Base-by-base conservation (phyloP, 805 yeast genomes). In the Ogataea kodamae region DNA sequence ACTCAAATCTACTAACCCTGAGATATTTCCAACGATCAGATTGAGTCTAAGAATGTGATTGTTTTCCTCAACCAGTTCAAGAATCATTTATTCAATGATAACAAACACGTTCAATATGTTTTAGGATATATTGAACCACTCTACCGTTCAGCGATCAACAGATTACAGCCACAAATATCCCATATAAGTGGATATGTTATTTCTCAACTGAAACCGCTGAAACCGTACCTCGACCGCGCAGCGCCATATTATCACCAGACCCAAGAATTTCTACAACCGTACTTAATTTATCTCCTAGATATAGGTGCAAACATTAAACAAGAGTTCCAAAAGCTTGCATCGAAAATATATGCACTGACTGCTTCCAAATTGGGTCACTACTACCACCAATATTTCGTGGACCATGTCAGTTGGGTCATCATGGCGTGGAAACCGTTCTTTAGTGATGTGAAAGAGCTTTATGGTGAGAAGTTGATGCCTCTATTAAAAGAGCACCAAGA, bases 381-480 rank as follows among this genome's bases (percentile, higher is more conserved):
- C 27, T 48, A 46, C 35, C 9, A 23, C 17, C 33, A 28, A 23
- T 37, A 42, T 16, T 21, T 42, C 10, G 17, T 33, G 6, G 28
- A 25, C 9, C 42, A 42, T 23, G 36, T 46, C 32, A 37, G 28
- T 14, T 28, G 30, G 9, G 14, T 46, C 12, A 28, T 31, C 5
- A 37, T 38, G 5, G 39, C 39, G 5, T 43, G 42, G 26, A 28
- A 35, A 8, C 50, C 54, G 18, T 18, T 47, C 9, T 35, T 45
- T 16, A 37, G 41, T 17, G 52, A 49, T 24, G 12, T 48, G 9
- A 22, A 21, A 12, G 42, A 33, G 12, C 37, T 42, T 10, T 37
- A 43, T 30, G 28, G 34, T 13, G 18, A 25, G 10, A 42, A 28
- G 18, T 9, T 45, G 18, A 10, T 27, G 8, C 50, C 49, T 3